Percentiles rank a stretch among this genome's conserved stretches.
Conservation (phyloP, 139 green algal species). For the Chlamydomonas sp. region DNA sequence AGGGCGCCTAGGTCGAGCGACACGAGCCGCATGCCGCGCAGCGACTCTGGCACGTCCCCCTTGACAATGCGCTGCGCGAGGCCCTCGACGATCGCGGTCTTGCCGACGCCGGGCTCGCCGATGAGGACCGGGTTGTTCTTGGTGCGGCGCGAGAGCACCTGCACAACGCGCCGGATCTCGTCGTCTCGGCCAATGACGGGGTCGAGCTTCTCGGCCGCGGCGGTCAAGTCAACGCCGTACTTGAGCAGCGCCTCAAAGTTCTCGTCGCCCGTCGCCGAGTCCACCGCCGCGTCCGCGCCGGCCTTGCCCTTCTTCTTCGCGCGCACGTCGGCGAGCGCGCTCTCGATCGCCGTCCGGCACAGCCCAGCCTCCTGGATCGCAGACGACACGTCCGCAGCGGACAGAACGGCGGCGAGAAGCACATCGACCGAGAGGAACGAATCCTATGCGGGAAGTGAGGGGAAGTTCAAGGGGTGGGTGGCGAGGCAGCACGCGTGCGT, state of each 20-base stretch:
- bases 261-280: conserved; percentile 48
- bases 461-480: no score
- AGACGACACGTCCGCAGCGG: conserved; percentile 9
- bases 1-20: conserved; percentile 86
- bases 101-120: conserved; percentile 68
- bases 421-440: conserved; percentile 68
- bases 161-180: conserved; percentile 76
- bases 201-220: conserved; percentile 80
- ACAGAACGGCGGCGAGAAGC: conserved; percentile 57
- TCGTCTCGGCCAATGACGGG: conserved; percentile 81
- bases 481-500: no score
- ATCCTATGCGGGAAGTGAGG: no score
- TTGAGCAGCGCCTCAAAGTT: conserved; percentile 85
- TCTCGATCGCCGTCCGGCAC: conserved; percentile 45
- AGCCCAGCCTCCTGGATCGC: conserved; percentile 43
- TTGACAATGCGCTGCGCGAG: conserved; percentile 83
- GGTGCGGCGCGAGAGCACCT: conserved; percentile 78
- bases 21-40: conserved; percentile 63
- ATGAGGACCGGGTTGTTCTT: conserved; percentile 99
- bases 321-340: conserved; percentile 61
- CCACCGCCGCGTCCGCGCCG: conserved; percentile 14
- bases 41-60: conserved; percentile 72
- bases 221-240: conserved; percentile 90
- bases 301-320: neutral
- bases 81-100: conserved; percentile 81